Conservation (phyloP, 768 basidiomycete species). For the Termitomyces sp. region DNA sequence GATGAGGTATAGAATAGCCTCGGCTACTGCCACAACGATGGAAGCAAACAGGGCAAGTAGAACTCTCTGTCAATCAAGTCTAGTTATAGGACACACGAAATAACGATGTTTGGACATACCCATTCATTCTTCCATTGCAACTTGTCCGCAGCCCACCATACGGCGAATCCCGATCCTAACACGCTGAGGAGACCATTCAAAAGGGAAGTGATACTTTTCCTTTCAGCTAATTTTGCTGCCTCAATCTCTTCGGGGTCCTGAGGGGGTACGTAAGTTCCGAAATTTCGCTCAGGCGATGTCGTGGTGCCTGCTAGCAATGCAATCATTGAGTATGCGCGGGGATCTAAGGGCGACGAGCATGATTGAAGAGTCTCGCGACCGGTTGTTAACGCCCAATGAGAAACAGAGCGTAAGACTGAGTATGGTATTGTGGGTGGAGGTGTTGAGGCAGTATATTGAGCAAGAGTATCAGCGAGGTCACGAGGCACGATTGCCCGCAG, state of each 20-base stretch:
- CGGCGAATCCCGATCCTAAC: constrained; percentile 55
- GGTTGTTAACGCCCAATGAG: constrained; percentile 61
- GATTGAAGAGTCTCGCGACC: constrained; percentile 34
- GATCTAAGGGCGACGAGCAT: constrained; percentile 38
- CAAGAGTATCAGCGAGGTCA: constrained; percentile 35
- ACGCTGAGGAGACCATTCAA: constrained; percentile 71
- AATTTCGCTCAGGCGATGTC: constrained; percentile 73
- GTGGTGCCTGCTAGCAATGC: constrained; percentile 71
- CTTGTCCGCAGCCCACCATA: constrained; percentile 67
- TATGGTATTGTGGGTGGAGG: constrained; percentile 54
- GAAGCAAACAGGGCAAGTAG: constrained; percentile 57
- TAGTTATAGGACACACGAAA: constrained; percentile 2
- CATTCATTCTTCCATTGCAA: constrained; percentile 68
- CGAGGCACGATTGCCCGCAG: constrained; percentile 41
- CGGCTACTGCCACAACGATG: constrained; percentile 63
- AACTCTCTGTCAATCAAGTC: constrained; percentile 36
- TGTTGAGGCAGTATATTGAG: constrained; percentile 28
- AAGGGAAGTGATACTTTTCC: constrained; percentile 62
- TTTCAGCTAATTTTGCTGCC: constrained; percentile 43
- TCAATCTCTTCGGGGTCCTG: constrained; percentile 42
- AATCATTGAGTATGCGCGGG: constrained; percentile 60
- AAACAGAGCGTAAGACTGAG: constrained; percentile 47
- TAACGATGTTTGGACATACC: constrained; percentile 37
- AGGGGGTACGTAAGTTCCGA: constrained; percentile 44
- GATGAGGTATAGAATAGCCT: constrained; percentile 65